A percentile compares a stretch with the other conserved stretches of the same genome.
Evolutionary conservation across 805 yeast genomes (phyloP).

Genomic region (Metschnikowia drakensbergensis): DNA sequence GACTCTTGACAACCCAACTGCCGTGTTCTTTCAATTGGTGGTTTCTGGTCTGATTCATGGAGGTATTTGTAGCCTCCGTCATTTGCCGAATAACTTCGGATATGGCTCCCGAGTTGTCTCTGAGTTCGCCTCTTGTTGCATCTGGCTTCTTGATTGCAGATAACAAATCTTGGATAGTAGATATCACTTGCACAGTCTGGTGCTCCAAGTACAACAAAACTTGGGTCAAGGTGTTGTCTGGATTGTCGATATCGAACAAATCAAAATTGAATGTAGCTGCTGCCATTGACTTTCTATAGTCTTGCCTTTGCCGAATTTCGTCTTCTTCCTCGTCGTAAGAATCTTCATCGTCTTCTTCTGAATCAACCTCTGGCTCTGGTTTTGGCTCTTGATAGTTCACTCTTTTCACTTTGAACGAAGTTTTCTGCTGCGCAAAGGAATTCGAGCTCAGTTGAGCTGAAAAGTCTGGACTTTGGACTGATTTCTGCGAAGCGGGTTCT

Average conservation of each 20-base stretch:
- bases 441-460: not conserved
- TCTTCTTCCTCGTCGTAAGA: constrained; percentile 28
- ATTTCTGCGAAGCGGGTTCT: not conserved
- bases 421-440: not conserved
- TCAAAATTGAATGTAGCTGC: constrained; percentile 65
- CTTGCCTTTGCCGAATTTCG: constrained; percentile 41
- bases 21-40: constrained; percentile 86
- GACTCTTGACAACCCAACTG: constrained; percentile 80
- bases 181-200: constrained; percentile 87
- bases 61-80: constrained; percentile 82
- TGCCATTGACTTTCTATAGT: constrained; percentile 44
- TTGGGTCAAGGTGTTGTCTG: constrained; percentile 84
- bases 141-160: constrained; percentile 73
- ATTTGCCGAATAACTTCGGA: constrained; percentile 75
- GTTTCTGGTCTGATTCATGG: constrained; percentile 87
- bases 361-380: not conserved
- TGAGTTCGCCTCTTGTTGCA: constrained; percentile 69
- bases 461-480: not conserved
- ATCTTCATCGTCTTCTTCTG: constrained; percentile 14
- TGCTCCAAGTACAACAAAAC: constrained; percentile 83
- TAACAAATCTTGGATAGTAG: constrained; percentile 80
- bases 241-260: constrained; percentile 76
- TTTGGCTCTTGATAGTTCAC: constrained; percentile 12
- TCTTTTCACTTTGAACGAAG: constrained; percentile 16
- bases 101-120: constrained; percentile 72